Percentiles rank a stretch among this genome's conserved stretches.
Evolutionary conservation across 495 filamentous ascomycete genomes (phyloP).

Genomic region (Articulospora tetracladia): DNA sequence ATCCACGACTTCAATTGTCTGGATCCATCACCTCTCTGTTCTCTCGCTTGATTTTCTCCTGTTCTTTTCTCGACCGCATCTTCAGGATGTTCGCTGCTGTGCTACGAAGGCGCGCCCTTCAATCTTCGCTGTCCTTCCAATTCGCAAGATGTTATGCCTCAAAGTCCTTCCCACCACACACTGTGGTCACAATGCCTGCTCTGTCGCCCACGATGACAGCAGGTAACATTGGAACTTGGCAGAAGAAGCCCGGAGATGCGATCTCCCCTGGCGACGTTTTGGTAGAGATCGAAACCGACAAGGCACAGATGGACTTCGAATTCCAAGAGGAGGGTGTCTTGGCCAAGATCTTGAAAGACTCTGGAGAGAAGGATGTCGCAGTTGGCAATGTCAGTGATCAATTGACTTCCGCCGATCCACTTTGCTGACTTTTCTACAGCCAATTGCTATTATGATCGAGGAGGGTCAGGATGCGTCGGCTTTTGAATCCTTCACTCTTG

Average conservation of each 20-base stretch:
- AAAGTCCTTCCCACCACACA: constrained; percentile 77
- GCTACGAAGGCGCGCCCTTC: constrained; percentile 50
- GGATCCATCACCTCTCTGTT: constrained; percentile 18
- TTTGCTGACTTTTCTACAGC: constrained; percentile 54
- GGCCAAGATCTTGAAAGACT: constrained; percentile 91
- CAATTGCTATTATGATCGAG: constrained; percentile 93
- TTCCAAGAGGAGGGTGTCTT: constrained; percentile 97
- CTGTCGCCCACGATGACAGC: constrained; percentile 96
- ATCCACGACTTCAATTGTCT: constrained; percentile 27
- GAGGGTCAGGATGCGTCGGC: constrained; percentile 80
- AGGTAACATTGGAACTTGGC: constrained; percentile 96
- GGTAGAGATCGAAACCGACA: constrained; percentile 99
- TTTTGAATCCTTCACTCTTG: constrained; percentile 82
- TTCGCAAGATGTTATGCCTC: constrained; percentile 56
- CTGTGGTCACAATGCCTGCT: constrained; percentile 95
- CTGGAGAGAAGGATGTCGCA: constrained; percentile 89
- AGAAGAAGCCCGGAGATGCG: constrained; percentile 90
- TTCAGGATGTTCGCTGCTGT: constrained; percentile 50
- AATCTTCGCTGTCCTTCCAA: constrained; percentile 39
- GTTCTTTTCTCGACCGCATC: constrained; percentile 16
- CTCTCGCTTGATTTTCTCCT: constrained; percentile 28
- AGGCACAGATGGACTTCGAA: constrained; percentile 99
- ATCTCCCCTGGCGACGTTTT: constrained; percentile 94
- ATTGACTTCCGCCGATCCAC: constrained; percentile 17
- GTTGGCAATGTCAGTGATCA: constrained; percentile 81